Conservation (phyloP, 2,329 filamentous ascomycete species). For the Salinomyces thailandicus region DNA sequence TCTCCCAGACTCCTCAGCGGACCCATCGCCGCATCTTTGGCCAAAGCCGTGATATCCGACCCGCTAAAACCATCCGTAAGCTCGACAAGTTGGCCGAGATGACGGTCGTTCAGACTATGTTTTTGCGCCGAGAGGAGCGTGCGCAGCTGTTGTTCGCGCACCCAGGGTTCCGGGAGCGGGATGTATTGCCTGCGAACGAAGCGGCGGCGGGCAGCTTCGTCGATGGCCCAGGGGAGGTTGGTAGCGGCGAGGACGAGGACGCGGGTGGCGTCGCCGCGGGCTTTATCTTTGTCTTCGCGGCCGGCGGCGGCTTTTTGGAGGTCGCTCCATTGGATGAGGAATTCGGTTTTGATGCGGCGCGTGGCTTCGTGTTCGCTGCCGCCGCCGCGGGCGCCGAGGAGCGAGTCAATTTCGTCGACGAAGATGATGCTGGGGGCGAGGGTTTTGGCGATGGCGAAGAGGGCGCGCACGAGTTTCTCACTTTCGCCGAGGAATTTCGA, state of each 20-base stretch:
- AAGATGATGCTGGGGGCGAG: slow-evolving; percentile 95
- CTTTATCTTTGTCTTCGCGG: slow-evolving; percentile 57
- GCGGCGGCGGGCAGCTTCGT: slow-evolving; percentile 80
- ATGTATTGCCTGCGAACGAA: slow-evolving; percentile 96
- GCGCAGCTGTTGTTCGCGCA: slow-evolving; percentile 66
- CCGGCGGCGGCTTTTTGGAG: slow-evolving; percentile 85
- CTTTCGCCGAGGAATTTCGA: slow-evolving; percentile 95
- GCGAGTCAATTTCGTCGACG: slow-evolving; percentile 93
- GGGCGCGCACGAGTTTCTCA: slow-evolving; percentile 86
- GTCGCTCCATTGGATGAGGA: slow-evolving; percentile 94
- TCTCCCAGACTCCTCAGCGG: slow-evolving; percentile 84
- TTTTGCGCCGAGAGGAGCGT: slow-evolving; percentile 81
- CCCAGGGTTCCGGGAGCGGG: slow-evolving; percentile 75
- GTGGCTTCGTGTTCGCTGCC: slow-evolving; percentile 87
- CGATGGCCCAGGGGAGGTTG: slow-evolving; percentile 94
- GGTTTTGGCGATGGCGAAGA: slow-evolving; percentile 81
- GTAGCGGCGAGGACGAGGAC: slow-evolving; percentile 92
- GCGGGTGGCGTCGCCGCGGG: slow-evolving; percentile 69
- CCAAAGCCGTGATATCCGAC: slow-evolving; percentile 89
- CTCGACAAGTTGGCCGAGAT: slow-evolving; percentile 63
- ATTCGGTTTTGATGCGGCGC: slow-evolving; percentile 91
- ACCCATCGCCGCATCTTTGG: slow-evolving; percentile 97
- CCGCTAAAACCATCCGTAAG: slow-evolving; percentile 94
- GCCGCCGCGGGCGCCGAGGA: slow-evolving; percentile 73
- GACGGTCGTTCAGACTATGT: slow-evolving; percentile 59